A percentile compares a stretch with the other conserved stretches of the same genome.
Evolutionary conservation across 495 filamentous ascomycete genomes (phyloP).

Genomic region (Halenospora varia): DNA sequence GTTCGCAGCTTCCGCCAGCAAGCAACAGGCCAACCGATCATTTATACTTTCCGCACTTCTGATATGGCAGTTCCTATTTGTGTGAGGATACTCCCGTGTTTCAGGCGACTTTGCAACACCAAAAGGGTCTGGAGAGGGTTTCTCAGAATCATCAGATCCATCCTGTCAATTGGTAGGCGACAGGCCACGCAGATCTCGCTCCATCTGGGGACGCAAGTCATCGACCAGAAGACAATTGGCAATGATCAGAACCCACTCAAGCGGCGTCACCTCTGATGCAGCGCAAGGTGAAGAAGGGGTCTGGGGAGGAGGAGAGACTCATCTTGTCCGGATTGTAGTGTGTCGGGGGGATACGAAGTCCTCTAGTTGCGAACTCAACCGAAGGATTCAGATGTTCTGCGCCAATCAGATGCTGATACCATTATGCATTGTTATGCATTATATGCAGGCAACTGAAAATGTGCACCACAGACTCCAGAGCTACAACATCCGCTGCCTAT

Average conservation of each 20-base stretch:
- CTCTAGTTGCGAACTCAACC: neutral
- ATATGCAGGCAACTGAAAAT: constrained; percentile 11
- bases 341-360: neutral
- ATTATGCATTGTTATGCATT: constrained; percentile 12
- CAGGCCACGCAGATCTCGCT: neutral
- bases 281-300: neutral
- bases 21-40: neutral
- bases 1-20: constrained; percentile 10
- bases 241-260: neutral
- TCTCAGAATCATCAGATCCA: neutral
- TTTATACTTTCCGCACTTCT: constrained; percentile 8
- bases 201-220: constrained; percentile 7
- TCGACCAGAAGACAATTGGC: constrained; percentile 1
- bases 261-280: neutral
- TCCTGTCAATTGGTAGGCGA: neutral
- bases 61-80: constrained; percentile 12
- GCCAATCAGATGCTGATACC: neutral
- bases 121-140: neutral
- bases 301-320: neutral
- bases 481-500: neutral
- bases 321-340: neutral
- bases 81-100: constrained; percentile 10
- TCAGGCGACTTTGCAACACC: constrained; percentile 4
- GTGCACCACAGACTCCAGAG: constrained; percentile 6
- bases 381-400: neutral